Evolutionary conservation across 768 basidiomycete species (phyloP), one percentile per base, ranked within the genome.

Genomic region (Tylopilus balloui): DNA sequence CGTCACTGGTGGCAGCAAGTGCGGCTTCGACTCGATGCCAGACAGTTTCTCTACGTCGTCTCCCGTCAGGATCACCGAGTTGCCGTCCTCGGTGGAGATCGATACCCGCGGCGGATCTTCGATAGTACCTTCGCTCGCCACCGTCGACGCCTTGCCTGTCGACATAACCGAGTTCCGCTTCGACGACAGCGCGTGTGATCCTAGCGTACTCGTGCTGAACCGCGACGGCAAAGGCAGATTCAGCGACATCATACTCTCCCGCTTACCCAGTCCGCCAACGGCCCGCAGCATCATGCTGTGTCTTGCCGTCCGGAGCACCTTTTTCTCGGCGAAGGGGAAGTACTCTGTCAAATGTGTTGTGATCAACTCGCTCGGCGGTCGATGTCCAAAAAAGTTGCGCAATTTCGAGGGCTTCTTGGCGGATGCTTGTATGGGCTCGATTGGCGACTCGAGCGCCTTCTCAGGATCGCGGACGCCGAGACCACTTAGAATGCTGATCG

Each of bases 371-470:
- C 88, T 92, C 0, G 96, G 94, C 0, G 96, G 96, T 34, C 96
- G 88, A 61, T 97, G 96, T 14, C 95, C 96, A 58, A 97, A 95
- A 76, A 98, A 99, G 74, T 92, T 93, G 68, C 88, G 88, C 40
- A 93, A 66, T 61, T 91, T 93, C 19, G 80, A 79, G 4, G 84
- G 79, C 9, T 76, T 71, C 57, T 79, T 68, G 31, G 53, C 14
- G 3, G 62, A 32, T 8, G 56, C 41, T 21, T 60, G 59, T 0
- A 77, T 73, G 6, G 81, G 78, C 0, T 81, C 81, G 10, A 78
- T 74, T 8, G 81, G 78, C 0, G 71, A 66, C 35, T 84, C 80
- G 28, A 86, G 73, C 0, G 82, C 76, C 45, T 73, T 78, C 61
- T 90, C 86, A 0, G 84, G 84, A 55, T 89, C 78, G n/a, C 76